These are phyloP conservation scores for Mycosphaerella sp. DNA, from an alignment of 2,329 filamentous ascomycete genomes.

Conservation along the genomic window DNA sequence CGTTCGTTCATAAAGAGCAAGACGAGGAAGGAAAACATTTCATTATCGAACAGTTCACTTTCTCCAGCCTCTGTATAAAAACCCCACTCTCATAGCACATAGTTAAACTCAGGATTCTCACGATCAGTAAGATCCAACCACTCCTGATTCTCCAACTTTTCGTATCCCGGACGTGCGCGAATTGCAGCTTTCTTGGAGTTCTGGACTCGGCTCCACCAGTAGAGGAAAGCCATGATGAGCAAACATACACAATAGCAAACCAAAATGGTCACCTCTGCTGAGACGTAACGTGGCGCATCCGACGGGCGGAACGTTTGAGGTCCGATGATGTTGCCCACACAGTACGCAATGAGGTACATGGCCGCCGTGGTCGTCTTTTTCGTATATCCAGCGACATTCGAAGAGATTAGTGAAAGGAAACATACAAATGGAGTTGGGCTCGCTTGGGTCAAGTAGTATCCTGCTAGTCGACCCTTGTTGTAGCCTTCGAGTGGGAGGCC, in stretches of 20 bases:
- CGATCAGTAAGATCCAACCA: slow-evolving; percentile 58
- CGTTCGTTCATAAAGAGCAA: not conserved
- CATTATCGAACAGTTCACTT: too few relatives aligned
- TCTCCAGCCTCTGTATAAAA: not conserved
- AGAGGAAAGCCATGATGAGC: slow-evolving; percentile 54
- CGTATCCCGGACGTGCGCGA: slow-evolving; percentile 50
- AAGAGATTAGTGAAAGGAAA: slow-evolving; percentile 56
- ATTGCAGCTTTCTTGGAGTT: slow-evolving; percentile 54
- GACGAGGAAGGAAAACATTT: not conserved
- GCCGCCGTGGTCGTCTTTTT: slow-evolving; percentile 55
- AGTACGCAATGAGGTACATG: slow-evolving; percentile 48
- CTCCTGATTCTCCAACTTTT: slow-evolving; percentile 60
- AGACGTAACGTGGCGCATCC: slow-evolving; percentile 54
- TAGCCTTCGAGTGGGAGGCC: slow-evolving; percentile 51
- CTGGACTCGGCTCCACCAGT: slow-evolving; percentile 53
- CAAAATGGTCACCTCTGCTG: slow-evolving; percentile 58
- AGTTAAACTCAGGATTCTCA: slow-evolving; percentile 58
- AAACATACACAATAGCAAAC: slow-evolving; percentile 52
- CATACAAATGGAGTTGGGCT: slow-evolving; percentile 58
- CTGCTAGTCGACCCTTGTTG: slow-evolving; percentile 52
- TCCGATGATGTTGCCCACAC: slow-evolving; percentile 41
- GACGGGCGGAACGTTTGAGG: slow-evolving; percentile 51
- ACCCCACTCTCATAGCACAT: slow-evolving; percentile 28
- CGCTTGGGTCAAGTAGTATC: slow-evolving; percentile 60
- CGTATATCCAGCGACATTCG: slow-evolving; percentile 54